phyloP scores from a whole-genome alignment of 2,329 filamentous ascomycete species.

The Coniella lustricola region DNA sequence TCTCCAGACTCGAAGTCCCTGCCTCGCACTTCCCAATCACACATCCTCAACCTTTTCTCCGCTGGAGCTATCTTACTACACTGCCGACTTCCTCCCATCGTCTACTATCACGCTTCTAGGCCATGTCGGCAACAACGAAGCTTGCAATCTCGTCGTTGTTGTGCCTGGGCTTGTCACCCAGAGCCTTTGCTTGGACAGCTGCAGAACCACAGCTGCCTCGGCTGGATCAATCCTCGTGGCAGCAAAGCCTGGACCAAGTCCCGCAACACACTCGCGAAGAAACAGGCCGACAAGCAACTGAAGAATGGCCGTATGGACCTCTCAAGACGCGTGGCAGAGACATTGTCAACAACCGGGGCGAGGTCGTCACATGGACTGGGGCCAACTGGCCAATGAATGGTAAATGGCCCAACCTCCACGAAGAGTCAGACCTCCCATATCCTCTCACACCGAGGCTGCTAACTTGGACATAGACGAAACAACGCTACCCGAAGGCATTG shows the following conservation, averaged over 20 bases:
- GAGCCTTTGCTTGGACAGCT: background rate
- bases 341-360: conserved; percentile 29
- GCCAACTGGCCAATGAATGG: conserved; percentile 30
- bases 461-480: conserved; percentile 32
- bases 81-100: too few relatives aligned
- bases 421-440: too few relatives aligned
- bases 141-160: background rate
- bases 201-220: background rate
- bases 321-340: conserved; percentile 31
- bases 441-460: background rate
- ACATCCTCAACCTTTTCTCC: too few relatives aligned
- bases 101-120: too few relatives aligned
- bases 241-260: background rate
- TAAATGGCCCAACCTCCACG: background rate
- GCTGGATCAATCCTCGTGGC: background rate
- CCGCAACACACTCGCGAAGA: background rate
- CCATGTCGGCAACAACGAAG: too few relatives aligned
- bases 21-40: too few relatives aligned
- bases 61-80: too few relatives aligned
- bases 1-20: too few relatives aligned
- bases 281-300: background rate
- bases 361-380: conserved; percentile 29
- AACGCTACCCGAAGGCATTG: conserved; percentile 49
- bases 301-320: conserved; percentile 29
- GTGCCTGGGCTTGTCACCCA: background rate